Evolutionary conservation across 148 eudicot species (phyloP).

Genomic region (Rhododendron kiyosumense): DNA sequence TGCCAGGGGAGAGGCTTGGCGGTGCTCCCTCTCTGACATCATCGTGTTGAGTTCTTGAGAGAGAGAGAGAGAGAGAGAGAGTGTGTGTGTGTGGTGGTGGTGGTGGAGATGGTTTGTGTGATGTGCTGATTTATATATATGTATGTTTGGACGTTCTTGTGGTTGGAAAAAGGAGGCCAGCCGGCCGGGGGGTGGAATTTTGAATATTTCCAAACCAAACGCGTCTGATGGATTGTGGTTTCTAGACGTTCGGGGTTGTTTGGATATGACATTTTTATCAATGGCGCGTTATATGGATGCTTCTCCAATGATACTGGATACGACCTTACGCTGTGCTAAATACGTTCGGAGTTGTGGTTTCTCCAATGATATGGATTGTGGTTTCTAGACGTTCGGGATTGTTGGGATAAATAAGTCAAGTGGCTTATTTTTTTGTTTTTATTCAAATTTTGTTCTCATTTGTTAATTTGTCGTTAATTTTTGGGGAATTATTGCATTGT

Average conservation of each 20-base stretch:
- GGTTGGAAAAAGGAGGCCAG: neutral
- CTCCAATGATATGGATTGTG: too few species aligned
- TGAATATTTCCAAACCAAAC: neutral
- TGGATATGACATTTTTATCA: neutral
- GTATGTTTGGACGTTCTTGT: neutral
- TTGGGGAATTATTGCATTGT: too few species aligned
- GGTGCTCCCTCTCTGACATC: neutral
- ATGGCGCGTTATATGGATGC: neutral
- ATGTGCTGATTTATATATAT: neutral
- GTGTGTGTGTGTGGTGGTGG: neutral
- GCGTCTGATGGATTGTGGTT: neutral
- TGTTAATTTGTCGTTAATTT: too few species aligned
- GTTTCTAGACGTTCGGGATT: too few species aligned
- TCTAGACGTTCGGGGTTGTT: neutral
- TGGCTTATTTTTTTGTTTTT: too few species aligned
- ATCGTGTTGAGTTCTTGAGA: neutral
- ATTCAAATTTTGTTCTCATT: too few species aligned
- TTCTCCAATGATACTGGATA: neutral
- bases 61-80: neutral
- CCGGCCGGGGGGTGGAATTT: neutral
- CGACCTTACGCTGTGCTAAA: neutral
- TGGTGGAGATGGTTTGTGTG: neutral
- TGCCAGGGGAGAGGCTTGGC: neutral
- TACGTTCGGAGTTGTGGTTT: too few species aligned
- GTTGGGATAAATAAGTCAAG: too few species aligned